Evolutionary conservation across 306 rosid genomes (phyloP), one percentile per base, ranked within the genome.

Genomic region (Fagus crenata): DNA sequence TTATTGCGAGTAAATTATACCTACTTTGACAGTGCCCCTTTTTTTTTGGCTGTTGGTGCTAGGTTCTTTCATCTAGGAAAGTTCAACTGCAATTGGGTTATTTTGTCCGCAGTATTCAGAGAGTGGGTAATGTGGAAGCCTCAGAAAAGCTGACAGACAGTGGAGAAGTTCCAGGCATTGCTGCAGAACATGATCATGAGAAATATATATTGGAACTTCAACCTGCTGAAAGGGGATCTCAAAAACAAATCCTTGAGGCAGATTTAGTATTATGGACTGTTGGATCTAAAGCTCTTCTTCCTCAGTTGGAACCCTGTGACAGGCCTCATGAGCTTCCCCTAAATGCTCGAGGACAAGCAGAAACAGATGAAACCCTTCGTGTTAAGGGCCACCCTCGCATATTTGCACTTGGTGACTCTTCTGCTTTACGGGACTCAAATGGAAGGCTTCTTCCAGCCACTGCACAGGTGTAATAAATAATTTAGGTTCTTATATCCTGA

Each of bases 331-430:
- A 82, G 41, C 90, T 94, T 89, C 98, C 97, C 73, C 87, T 92
- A 51, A 94, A 94, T 86, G 88, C 87, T 31, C 87, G 92, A 51
- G 98, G 98, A 60, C 98, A 94, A 79, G 92, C 89, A 6, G 97
- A 94, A 87, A 94, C 93, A 60, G 97, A 94, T 78, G 98, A 94
- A 84, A 94, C 96, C 64, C 98, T 94, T 78, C 98, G 98, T 82
- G 97, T 94, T 13, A 95, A 90, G 81, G 98, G 98, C 69, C 97
- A 95, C 59, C 98, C 97, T n/a, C 89, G 96, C 70, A 92, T 95
- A 85, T 95, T 95, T 86, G 97, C 98, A 71, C 89, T 95, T 56
- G 98, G 98, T 28, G 97, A 95, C 82, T 90, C 97, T 35, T 89
- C 96, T 82, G 79, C 98, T 43, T 63, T 89, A 60, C 87, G 98